These are phyloP conservation scores for Pterothamnion heteromorphum DNA, from an alignment of 31 red algal genomes.

Conservation along the genomic window DNA sequence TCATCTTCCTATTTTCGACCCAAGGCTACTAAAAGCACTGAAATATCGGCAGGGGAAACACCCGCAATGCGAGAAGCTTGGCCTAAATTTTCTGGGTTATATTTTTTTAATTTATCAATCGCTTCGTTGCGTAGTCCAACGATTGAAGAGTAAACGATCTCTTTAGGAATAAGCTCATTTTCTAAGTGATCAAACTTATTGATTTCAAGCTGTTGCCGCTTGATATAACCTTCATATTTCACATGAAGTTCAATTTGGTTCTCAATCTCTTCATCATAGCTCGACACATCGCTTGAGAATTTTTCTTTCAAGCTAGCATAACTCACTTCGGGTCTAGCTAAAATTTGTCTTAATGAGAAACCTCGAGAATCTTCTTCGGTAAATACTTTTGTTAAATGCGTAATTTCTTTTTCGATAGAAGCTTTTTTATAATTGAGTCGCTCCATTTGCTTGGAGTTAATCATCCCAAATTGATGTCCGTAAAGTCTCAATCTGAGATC, in stretches of 20 bases:
- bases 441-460: constrained; percentile 78
- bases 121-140: constrained; percentile 76
- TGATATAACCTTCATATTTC: constrained; percentile 95
- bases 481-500: constrained; percentile 81
- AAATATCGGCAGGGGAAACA: constrained; percentile 92
- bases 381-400: constrained; percentile 49
- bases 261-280: neutral
- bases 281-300: constrained; percentile 69
- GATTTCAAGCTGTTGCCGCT: constrained; percentile 78
- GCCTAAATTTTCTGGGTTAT: constrained; percentile 81
- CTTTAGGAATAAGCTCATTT: constrained; percentile 35
- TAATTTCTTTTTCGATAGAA: constrained; percentile 59
- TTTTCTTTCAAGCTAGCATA: constrained; percentile 61
- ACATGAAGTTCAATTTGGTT: constrained; percentile 80
- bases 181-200: constrained; percentile 47
- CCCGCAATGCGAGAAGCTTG: constrained; percentile 86
- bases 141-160: constrained; percentile 76
- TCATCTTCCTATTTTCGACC: no score
- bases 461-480: constrained; percentile 73
- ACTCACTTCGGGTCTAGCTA: constrained; percentile 68
- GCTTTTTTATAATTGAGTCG: constrained; percentile 63
- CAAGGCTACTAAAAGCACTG: constrained; percentile 48
- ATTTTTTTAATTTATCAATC: constrained; percentile 66
- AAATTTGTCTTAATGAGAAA: constrained; percentile 59
- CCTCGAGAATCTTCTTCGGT: constrained; percentile 50